Evolutionary conservation across 208 protist species (phyloP).

Genomic region (Porcisia deanei): DNA sequence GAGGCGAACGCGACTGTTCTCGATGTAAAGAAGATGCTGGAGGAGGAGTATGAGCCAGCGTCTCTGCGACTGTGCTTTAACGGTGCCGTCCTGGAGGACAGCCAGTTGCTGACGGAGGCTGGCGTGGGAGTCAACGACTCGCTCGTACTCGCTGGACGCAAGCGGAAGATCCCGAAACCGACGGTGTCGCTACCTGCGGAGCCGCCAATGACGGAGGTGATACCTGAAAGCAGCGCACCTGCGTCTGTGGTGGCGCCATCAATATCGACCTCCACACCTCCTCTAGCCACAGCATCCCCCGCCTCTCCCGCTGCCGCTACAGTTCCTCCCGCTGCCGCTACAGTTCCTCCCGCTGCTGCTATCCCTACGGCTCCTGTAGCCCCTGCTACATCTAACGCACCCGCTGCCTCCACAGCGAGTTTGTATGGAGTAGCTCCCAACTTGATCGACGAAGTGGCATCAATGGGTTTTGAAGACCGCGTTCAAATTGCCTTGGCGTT

Average conservation of each 20-base stretch:
- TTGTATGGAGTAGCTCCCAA: conserved; percentile 39
- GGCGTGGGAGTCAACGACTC: conserved; percentile 53
- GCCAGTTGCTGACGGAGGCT: conserved; percentile 53
- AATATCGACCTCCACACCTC: background rate
- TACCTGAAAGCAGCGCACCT: conserved; percentile 2
- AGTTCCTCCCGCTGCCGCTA: background rate
- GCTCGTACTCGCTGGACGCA: conserved; percentile 76
- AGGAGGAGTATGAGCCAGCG: conserved; percentile 69
- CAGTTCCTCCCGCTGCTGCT: background rate
- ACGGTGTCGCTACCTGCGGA: conserved; percentile 5
- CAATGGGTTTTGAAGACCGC: conserved; percentile 90
- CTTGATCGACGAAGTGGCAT: conserved; percentile 77
- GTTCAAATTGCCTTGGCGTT: conserved; percentile 71
- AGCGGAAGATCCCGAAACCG: conserved; percentile 63
- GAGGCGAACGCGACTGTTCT: conserved; percentile 47
- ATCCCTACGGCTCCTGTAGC: background rate
- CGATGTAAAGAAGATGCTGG: conserved; percentile 65
- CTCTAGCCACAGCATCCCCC: background rate
- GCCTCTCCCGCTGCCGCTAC: background rate
- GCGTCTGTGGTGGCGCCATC: conserved; percentile 4
- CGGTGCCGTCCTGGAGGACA: conserved; percentile 60
- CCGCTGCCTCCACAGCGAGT: conserved; percentile 13
- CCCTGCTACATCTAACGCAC: conserved; percentile 10
- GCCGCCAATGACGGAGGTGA: conserved; percentile 7
- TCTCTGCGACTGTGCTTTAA: conserved; percentile 79